A percentile compares a stretch with the other conserved stretches of the same genome.
These are phyloP conservation scores for Halocafeteria seosinensis DNA, from an alignment of 108 stramenopile genomes.

Conservation along the genomic window DNA sequence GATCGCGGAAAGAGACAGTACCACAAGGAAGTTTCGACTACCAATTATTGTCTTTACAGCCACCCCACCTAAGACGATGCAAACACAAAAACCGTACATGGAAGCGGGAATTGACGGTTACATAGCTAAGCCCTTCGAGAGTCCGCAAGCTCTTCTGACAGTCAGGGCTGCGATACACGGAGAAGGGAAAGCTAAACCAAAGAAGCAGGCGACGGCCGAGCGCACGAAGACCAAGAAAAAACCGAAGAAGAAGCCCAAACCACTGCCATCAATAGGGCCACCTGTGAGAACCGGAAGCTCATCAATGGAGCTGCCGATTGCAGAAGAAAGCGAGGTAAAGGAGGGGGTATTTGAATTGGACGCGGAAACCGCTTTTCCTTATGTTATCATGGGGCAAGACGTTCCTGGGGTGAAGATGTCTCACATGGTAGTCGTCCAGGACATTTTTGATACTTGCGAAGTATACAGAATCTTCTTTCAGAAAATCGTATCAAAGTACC, in stretches of 20 bases:
- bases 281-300: background rate
- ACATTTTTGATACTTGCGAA: slow-evolving; percentile 63
- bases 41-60: slow-evolving; percentile 33
- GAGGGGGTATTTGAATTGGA: slow-evolving; percentile 23
- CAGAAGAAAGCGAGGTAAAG: background rate
- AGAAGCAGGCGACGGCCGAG: background rate
- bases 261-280: background rate
- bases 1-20: background rate
- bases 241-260: background rate
- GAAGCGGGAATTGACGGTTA: slow-evolving; percentile 44
- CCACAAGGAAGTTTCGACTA: slow-evolving; percentile 1
- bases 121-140: slow-evolving; percentile 29
- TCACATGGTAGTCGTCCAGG: slow-evolving; percentile 60
- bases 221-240: background rate
- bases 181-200: background rate
- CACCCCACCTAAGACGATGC: slow-evolving; percentile 21
- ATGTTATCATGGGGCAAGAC: slow-evolving; percentile 20
- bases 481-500: slow-evolving; percentile 45
- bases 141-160: slow-evolving; percentile 25
- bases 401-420: slow-evolving; percentile 11
- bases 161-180: slow-evolving; percentile 31
- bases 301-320: background rate
- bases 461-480: slow-evolving; percentile 52
- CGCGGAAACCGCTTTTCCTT: slow-evolving; percentile 34
- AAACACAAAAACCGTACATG: slow-evolving; percentile 39